Conservation (phyloP, 148 eudicot genomes). For the Pouteria glomerata region DNA sequence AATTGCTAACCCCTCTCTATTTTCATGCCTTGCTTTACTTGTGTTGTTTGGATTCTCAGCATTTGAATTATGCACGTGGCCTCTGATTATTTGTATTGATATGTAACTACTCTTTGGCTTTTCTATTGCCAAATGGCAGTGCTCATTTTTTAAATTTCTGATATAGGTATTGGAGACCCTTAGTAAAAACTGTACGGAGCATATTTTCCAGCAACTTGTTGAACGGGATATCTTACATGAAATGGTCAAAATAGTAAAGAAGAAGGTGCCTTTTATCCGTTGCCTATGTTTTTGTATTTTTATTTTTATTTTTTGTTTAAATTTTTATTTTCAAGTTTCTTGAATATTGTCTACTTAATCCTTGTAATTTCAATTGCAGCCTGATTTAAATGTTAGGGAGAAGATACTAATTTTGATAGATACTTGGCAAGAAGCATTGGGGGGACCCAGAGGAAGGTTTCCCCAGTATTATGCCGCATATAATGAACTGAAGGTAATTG, state of each 20-base stretch:
- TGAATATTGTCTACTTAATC: constrained; percentile 8
- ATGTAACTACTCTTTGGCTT: neutral
- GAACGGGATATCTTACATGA: constrained; percentile 93
- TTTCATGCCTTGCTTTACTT: neutral
- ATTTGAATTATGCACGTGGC: neutral
- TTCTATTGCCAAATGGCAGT: neutral
- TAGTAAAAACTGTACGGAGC: constrained; percentile 86
- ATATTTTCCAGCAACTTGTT: constrained; percentile 62
- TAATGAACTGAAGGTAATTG: constrained; percentile 76
- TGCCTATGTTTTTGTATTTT: neutral
- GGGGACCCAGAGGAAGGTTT: constrained; percentile 70
- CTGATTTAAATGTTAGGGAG: constrained; percentile 81
- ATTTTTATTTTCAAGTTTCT: neutral
- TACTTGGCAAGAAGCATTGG: constrained; percentile 93
- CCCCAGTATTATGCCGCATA: constrained; percentile 83
- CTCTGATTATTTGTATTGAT: neutral
- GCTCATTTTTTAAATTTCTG: constrained; percentile 6
- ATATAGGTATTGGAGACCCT: constrained; percentile 83
- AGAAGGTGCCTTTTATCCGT: constrained; percentile 51
- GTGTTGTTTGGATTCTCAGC: neutral
- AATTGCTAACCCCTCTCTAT: neutral
- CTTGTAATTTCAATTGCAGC: constrained; percentile 41
- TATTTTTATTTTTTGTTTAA: neutral
- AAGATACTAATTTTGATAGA: constrained; percentile 73
- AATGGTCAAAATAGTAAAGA: constrained; percentile 93